Evolutionary conservation across 2,329 filamentous ascomycete species (phyloP).

Genomic region (Capronia epimyces): DNA sequence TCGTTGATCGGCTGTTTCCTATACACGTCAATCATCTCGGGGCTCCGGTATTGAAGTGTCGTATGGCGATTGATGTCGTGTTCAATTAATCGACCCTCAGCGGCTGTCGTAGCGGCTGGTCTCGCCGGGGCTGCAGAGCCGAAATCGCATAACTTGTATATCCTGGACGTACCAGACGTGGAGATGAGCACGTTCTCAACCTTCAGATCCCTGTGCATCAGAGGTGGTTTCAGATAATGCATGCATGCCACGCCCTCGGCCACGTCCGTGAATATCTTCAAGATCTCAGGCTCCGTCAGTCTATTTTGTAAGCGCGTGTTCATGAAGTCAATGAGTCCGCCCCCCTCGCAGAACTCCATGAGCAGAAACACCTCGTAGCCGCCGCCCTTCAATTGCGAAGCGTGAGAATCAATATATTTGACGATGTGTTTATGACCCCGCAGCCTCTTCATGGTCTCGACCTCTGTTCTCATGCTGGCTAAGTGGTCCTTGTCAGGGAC

Average conservation of each 20-base stretch:
- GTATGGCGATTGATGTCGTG: slow-evolving; percentile 97
- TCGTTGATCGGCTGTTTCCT: slow-evolving; percentile 94
- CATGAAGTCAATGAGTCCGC: slow-evolving; percentile 98
- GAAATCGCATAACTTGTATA: slow-evolving; percentile 98
- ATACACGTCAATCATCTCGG: slow-evolving; percentile 98
- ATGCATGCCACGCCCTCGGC: slow-evolving; percentile 96
- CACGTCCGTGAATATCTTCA: slow-evolving; percentile 94
- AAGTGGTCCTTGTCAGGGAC: slow-evolving; percentile 93
- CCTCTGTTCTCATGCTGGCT: slow-evolving; percentile 94
- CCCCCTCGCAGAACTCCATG: slow-evolving; percentile 95
- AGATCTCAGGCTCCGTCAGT: slow-evolving; percentile 92
- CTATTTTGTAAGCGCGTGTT: slow-evolving; percentile 95
- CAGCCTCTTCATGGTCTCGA: slow-evolving; percentile 99
- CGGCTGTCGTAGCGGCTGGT: slow-evolving; percentile 76
- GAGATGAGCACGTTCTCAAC: slow-evolving; percentile 96
- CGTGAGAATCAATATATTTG: slow-evolving; percentile 97
- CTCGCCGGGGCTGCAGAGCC: slow-evolving; percentile 81
- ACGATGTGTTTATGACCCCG: slow-evolving; percentile 96
- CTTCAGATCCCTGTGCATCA: slow-evolving; percentile 91
- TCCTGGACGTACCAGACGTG: slow-evolving; percentile 56
- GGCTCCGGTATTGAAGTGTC: slow-evolving; percentile 93
- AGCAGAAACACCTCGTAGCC: slow-evolving; percentile 97
- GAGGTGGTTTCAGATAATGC: slow-evolving; percentile 93
- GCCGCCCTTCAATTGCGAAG: slow-evolving; percentile 83
- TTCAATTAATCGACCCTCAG: slow-evolving; percentile 86